A percentile compares a stretch with the other conserved stretches of the same genome.
Conservation (phyloP, 1,284 basidiomycete genomes). For the Moesziomyces aphidis region DNA sequence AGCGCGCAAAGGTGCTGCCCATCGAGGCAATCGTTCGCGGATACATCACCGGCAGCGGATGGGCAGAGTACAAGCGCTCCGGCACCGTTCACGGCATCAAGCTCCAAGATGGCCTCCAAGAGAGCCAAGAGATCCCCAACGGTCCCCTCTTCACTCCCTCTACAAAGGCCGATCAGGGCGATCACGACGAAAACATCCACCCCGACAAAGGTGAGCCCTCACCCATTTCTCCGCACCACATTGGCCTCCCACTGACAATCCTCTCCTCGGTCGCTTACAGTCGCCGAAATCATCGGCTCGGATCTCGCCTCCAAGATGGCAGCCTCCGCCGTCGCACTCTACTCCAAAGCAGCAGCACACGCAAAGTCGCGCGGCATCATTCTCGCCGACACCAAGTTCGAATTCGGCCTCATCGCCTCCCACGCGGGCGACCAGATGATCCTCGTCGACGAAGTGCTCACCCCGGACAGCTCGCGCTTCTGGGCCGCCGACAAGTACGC, state of each 20-base stretch:
- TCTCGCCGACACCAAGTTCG: slow-evolving; percentile 94
- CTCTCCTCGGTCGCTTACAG: slow-evolving; percentile 12
- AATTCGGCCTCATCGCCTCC: slow-evolving; percentile 77
- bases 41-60: slow-evolving; percentile 96
- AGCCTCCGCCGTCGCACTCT: slow-evolving; percentile 76
- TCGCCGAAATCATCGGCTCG: slow-evolving; percentile 55
- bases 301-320: slow-evolving; percentile 76
- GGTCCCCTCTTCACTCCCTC: slow-evolving; percentile 92
- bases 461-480: slow-evolving; percentile 96
- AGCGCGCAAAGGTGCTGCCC: slow-evolving; percentile 87
- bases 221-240: neutral
- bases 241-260: neutral
- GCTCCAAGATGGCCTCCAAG: slow-evolving; percentile 81
- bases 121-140: slow-evolving; percentile 75
- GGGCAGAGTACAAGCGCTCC: slow-evolving; percentile 89
- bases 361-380: slow-evolving; percentile 85
- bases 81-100: slow-evolving; percentile 89
- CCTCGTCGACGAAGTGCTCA: slow-evolving; percentile 94
- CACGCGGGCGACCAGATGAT: slow-evolving; percentile 72
- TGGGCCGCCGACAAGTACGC: slow-evolving; percentile 85
- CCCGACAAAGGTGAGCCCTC: slow-evolving; percentile 78
- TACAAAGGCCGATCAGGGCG: slow-evolving; percentile 94
- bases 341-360: slow-evolving; percentile 81
- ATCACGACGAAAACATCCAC: slow-evolving; percentile 97
- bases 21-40: slow-evolving; percentile 98